These are phyloP conservation scores for Tuctoria greenei DNA, from an alignment of 176 grass and related monocot species.

Conservation along the genomic window DNA sequence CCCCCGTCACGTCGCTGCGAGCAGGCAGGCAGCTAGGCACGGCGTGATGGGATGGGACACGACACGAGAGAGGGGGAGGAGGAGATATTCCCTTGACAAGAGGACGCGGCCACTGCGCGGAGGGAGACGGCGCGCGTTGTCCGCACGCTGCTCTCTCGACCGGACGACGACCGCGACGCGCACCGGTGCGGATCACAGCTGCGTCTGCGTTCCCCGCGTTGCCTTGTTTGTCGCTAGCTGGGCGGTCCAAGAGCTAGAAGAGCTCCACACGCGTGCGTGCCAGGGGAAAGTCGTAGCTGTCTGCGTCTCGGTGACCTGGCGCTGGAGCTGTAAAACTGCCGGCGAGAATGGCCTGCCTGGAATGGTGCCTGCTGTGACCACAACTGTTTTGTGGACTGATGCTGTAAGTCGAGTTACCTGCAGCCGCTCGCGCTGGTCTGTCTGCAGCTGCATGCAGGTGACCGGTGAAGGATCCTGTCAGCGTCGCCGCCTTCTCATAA, in stretches of 20 bases:
- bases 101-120: constrained; percentile 21
- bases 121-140: constrained; percentile 5
- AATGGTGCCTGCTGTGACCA: no score
- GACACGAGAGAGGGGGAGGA: background rate
- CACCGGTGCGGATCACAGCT: background rate
- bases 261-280: no score
- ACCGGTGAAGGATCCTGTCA: no score
- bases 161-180: background rate
- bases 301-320: background rate
- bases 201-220: background rate
- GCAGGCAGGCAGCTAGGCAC: constrained; percentile 3
- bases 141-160: no score
- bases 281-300: background rate
- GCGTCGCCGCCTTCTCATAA: no score
- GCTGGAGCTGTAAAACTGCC: background rate
- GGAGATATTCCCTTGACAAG: constrained; percentile 42
- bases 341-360: no score
- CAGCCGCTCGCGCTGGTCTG: no score
- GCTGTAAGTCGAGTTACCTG: no score
- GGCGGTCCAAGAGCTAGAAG: background rate
- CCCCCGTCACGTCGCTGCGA: background rate
- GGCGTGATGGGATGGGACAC: constrained; percentile 16
- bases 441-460: no score
- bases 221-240: no score
- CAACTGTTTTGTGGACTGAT: no score